Evolutionary conservation across 1,284 basidiomycete species (phyloP).

Genomic region (Anthracocystis panici-leucophaei): DNA sequence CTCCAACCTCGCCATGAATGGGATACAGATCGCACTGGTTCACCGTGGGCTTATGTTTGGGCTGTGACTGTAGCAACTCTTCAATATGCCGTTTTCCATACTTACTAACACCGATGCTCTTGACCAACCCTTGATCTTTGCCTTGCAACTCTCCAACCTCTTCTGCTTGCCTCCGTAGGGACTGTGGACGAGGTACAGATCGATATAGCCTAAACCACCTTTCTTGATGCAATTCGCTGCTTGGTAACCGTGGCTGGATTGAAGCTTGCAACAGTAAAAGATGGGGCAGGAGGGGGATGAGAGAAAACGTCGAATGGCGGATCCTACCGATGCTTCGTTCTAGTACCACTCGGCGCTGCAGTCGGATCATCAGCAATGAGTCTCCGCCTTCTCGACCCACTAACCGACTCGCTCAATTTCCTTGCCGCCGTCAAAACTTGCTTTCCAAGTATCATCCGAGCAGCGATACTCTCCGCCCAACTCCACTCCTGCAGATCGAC

Average conservation of each 20-base stretch:
- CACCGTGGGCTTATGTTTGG: slow-evolving; percentile 27
- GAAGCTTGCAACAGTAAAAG: slow-evolving; percentile 35
- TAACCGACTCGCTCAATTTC: too few species aligned
- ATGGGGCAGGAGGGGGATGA: slow-evolving; percentile 10
- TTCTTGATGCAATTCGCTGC: slow-evolving; percentile 37
- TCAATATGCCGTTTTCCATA: slow-evolving; percentile 44
- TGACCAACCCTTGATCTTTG: slow-evolving; percentile 40
- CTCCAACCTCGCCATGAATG: slow-evolving; percentile 32
- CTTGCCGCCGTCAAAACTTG: background rate
- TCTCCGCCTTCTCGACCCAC: background rate
- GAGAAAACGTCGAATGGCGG: slow-evolving; percentile 20
- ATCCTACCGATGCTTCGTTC: slow-evolving; percentile 28
- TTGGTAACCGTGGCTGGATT: slow-evolving; percentile 45
- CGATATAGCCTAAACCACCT: slow-evolving; percentile 53
- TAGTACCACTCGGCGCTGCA: slow-evolving; percentile 41
- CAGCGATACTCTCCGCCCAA: too few species aligned
- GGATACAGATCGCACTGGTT: slow-evolving; percentile 51
- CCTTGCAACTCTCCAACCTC: slow-evolving; percentile 57
- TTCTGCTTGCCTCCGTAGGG: slow-evolving; percentile 57
- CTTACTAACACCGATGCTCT: slow-evolving; percentile 56
- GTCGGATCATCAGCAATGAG: background rate
- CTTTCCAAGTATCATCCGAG: background rate
- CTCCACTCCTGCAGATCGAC: too few species aligned
- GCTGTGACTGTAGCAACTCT: slow-evolving; percentile 30
- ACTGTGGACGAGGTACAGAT: slow-evolving; percentile 64